These are phyloP conservation scores for Diaporthe sp. DNA, from an alignment of 2,329 filamentous ascomycete species.

Conservation along the genomic window DNA sequence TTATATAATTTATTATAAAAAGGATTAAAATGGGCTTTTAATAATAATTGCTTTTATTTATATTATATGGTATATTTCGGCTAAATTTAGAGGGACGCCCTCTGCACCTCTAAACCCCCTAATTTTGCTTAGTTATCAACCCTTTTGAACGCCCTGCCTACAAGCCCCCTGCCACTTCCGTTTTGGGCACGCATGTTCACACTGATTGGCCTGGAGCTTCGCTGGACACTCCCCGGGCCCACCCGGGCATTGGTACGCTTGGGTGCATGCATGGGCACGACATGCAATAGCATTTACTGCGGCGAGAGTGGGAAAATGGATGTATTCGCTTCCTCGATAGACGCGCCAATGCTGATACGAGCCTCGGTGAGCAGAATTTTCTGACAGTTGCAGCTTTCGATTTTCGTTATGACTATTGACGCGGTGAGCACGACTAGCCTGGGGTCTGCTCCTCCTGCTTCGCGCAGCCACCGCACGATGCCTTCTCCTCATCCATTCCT, in stretches of 20 bases:
- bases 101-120: no score
- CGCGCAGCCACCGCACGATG: neutral
- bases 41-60: no score
- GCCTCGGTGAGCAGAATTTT: conserved; percentile 5
- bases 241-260: neutral
- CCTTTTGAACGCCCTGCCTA: no score
- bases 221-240: neutral
- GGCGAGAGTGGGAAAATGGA: neutral
- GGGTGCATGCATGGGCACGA: neutral
- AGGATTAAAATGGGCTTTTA: no score
- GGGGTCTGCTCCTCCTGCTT: neutral
- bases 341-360: conserved; percentile 13
- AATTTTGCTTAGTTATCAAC: no score
- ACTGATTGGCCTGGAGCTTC: conserved; percentile 15
- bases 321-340: neutral
- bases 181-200: neutral
- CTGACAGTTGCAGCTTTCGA: neutral
- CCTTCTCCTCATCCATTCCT: conserved; percentile 4
- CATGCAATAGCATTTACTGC: neutral
- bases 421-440: conserved; percentile 1
- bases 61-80: no score
- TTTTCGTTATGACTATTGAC: neutral
- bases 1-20: no score
- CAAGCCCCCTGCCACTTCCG: neutral
- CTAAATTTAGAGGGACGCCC: no score